phyloP scores from a whole-genome alignment of 306 rosid genomes.

The Medicago arabica region DNA sequence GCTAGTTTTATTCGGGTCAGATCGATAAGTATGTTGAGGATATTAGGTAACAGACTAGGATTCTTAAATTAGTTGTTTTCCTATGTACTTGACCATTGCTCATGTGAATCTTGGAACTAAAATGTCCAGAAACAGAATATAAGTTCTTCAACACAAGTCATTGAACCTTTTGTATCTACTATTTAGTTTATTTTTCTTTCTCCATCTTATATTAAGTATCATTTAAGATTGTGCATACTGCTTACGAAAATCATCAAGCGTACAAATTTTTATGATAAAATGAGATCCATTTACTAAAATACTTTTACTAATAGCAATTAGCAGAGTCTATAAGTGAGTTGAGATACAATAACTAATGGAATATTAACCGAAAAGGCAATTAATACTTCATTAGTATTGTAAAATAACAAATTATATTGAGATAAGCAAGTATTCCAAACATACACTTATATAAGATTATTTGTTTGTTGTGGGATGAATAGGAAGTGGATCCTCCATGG shows the following conservation, averaged over 20 bases:
- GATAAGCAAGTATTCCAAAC: too few relatives aligned
- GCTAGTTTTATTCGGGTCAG: conserved; percentile 13
- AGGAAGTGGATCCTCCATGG: not conserved
- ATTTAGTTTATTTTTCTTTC: not conserved
- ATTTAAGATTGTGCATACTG: too few relatives aligned
- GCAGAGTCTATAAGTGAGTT: too few relatives aligned
- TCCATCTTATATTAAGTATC: not conserved
- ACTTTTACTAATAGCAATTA: too few relatives aligned
- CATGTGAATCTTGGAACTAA: not conserved
- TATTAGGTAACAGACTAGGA: conserved; percentile 23
- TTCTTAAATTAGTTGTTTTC: conserved; percentile 28
- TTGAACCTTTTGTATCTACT: not conserved
- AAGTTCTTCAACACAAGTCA: not conserved
- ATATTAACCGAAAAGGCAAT: too few relatives aligned
- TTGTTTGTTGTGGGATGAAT: not conserved
- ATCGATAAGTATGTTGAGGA: conserved; percentile 26
- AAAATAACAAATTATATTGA: too few relatives aligned
- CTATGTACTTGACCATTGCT: conserved; percentile 23
- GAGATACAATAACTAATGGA: too few relatives aligned
- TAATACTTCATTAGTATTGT: not conserved
- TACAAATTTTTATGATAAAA: not conserved
- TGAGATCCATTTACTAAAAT: too few relatives aligned
- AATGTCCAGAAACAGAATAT: not conserved
- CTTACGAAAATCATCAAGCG: not conserved
- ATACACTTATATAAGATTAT: not conserved